A percentile compares a stretch with the other conserved stretches of the same genome.
These are phyloP conservation scores for Thermoascus crustaceus DNA, from an alignment of 2,329 filamentous ascomycete species.

Conservation along the genomic window DNA sequence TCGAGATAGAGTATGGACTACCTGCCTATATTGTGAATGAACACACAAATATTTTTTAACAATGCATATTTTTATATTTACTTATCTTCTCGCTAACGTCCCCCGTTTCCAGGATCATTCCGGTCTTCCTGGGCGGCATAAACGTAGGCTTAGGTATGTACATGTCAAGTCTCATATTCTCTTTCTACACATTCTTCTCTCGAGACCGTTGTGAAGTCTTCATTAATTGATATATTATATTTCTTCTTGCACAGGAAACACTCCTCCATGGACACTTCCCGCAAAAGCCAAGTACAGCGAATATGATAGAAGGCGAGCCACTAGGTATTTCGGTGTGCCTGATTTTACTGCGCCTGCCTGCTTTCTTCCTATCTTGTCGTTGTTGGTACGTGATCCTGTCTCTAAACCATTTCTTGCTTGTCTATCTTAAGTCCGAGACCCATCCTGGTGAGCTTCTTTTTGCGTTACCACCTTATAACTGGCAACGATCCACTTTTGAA, in stretches of 20 bases:
- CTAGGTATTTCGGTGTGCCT: slow-evolving; percentile 42
- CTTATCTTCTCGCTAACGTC: neutral
- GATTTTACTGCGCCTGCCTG: slow-evolving; percentile 37
- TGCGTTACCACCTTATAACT: too few species aligned
- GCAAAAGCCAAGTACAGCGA: slow-evolving; percentile 56
- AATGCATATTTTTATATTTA: too few species aligned
- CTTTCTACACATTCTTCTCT: neutral
- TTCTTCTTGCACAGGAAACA: slow-evolving; percentile 50
- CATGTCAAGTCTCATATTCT: neutral
- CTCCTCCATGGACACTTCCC: slow-evolving; percentile 63
- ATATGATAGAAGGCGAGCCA: slow-evolving; percentile 43
- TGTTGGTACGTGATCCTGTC: slow-evolving; percentile 40
- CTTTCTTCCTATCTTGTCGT: slow-evolving; percentile 49
- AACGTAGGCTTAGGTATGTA: slow-evolving; percentile 52
- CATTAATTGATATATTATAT: slow-evolving; percentile 3
- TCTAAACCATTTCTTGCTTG: slow-evolving; percentile 28
- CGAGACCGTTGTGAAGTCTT: too few species aligned
- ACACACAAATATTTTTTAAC: too few species aligned
- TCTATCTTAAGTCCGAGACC: too few species aligned
- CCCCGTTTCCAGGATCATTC: slow-evolving; percentile 52
- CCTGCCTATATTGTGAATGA: too few species aligned
- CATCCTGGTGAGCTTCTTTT: too few species aligned
- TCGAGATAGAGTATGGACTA: slow-evolving; percentile 56
- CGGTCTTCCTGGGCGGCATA: slow-evolving; percentile 63
- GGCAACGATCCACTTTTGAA: too few species aligned